Conservation (phyloP, 179 eudicot genomes). For the Beta corolliflora region DNA sequence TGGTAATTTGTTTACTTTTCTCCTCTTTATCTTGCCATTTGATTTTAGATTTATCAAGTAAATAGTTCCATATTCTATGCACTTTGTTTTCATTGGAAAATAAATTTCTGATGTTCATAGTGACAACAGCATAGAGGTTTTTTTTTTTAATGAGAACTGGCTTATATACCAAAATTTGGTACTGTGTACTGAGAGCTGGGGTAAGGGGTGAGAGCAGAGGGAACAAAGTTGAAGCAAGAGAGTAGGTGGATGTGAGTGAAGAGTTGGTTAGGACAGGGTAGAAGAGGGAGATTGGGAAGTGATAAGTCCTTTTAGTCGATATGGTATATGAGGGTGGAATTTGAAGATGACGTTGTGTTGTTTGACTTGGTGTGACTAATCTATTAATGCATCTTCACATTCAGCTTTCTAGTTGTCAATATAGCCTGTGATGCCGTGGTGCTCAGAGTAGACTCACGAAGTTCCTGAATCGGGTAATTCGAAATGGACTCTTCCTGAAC, state of each 20-base stretch:
- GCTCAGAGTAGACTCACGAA: too few relatives aligned
- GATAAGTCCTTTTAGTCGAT: neutral
- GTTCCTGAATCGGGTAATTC: too few relatives aligned
- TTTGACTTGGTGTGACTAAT: neutral
- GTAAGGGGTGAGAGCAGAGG: neutral
- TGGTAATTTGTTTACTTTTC: conserved; percentile 55
- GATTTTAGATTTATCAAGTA: neutral
- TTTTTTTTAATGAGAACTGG: neutral
- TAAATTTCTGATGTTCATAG: neutral
- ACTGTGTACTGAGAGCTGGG: neutral
- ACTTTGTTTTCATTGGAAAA: neutral
- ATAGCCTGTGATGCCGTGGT: too few relatives aligned
- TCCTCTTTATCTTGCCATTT: neutral
- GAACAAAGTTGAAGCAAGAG: neutral
- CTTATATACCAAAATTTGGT: neutral
- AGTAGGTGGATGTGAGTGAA: neutral
- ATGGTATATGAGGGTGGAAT: neutral
- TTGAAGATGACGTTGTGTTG: neutral
- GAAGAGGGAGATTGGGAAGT: neutral
- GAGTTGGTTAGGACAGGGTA: neutral
- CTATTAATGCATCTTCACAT: too few relatives aligned
- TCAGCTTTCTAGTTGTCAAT: too few relatives aligned
- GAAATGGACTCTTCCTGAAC: too few relatives aligned
- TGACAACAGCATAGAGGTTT: too few relatives aligned
- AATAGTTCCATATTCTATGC: neutral